Evolutionary conservation across 192 early-diverging fungal genomes (phyloP), one percentile per base, ranked within the genome.

Genomic region (Coemansia guatemalensis): DNA sequence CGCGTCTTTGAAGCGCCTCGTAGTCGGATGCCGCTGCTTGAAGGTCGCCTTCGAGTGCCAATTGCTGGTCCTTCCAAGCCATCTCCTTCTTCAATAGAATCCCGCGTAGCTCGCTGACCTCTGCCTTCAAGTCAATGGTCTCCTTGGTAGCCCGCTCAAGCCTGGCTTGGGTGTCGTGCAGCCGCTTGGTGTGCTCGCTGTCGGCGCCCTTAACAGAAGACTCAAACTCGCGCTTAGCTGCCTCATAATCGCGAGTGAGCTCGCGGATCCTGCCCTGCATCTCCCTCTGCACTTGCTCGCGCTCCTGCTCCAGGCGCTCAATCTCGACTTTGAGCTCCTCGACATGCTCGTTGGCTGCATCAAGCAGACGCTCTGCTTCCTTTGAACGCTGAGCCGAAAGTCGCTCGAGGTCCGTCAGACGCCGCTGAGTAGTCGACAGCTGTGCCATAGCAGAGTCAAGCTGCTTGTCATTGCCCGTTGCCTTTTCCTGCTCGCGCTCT

Each of bases 61-160:
- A 48, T 24, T 64, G 64, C 17, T 51, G 60, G 68, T 80, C 68
- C 58, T 71, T 71, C 71, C 71, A 74, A 4, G 61, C 67, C 71
- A 74, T 74, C 24, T 80, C 71, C 57, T 74, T 74, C 23, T 70
- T 67, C 35, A 80, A 44, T 49, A 80, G 58, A 14, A 70, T 56
- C 8, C 77, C 68, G 48, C 77, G 77, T 62, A 80, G 53, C 68
- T 80, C 77, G 65, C 77, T 80, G 53, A 74, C 44, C 33, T 74
- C 61, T 18, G 68, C 44, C 32, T 65, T 63, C 1, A 74, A 47
- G n/a, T 67, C 77, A 21, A 74, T 17, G 11, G 58, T 30, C 41
- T 80, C 77, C 48, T 64, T 63, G 12, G 55, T 67, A 0, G 71
- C 71, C 23, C 55, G 48, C 53, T 79, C 76, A 3, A 69, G 60